phyloP scores from a whole-genome alignment of 2,329 filamentous ascomycete genomes.

The Talaromyces atroroseus region DNA sequence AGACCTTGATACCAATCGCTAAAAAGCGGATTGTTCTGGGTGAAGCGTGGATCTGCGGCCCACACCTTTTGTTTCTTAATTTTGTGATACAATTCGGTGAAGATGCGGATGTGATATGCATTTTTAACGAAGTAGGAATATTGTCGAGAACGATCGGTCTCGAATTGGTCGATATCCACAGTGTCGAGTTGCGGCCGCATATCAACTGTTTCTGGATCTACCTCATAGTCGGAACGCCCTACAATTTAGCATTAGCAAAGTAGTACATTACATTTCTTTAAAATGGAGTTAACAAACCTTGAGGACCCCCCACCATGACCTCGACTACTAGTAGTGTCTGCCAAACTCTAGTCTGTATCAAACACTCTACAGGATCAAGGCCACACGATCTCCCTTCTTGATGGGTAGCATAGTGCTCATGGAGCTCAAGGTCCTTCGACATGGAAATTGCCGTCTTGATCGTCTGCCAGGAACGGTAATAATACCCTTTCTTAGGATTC shows the following conservation, averaged over 20 bases:
- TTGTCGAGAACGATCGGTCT: conserved; percentile 73
- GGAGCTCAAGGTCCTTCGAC: conserved; percentile 82
- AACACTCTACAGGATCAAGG: conserved; percentile 66
- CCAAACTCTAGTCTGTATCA: conserved; percentile 82
- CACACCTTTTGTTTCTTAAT: conserved; percentile 75
- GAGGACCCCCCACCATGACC: conserved; percentile 86
- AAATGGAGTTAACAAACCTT: conserved; percentile 56
- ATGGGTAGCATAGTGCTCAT: conserved; percentile 80
- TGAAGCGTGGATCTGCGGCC: conserved; percentile 78
- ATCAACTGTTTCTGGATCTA: conserved; percentile 71
- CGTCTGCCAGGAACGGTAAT: conserved; percentile 95
- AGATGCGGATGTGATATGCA: conserved; percentile 69
- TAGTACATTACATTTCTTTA: neutral
- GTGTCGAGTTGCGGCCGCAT: conserved; percentile 60
- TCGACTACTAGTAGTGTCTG: conserved; percentile 81
- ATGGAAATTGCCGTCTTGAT: conserved; percentile 88
- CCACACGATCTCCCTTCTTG: conserved; percentile 65
- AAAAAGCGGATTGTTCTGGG: conserved; percentile 71
- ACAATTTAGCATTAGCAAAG: conserved; percentile 17
- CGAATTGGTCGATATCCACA: conserved; percentile 65
- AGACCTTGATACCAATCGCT: conserved; percentile 70
- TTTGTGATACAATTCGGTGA: conserved; percentile 68
- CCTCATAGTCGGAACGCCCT: conserved; percentile 74
- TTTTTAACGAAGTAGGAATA: conserved; percentile 76
- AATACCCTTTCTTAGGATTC: conserved; percentile 89